Evolutionary conservation across 805 yeast species (phyloP).

Genomic region (Candida chauliodis): DNA sequence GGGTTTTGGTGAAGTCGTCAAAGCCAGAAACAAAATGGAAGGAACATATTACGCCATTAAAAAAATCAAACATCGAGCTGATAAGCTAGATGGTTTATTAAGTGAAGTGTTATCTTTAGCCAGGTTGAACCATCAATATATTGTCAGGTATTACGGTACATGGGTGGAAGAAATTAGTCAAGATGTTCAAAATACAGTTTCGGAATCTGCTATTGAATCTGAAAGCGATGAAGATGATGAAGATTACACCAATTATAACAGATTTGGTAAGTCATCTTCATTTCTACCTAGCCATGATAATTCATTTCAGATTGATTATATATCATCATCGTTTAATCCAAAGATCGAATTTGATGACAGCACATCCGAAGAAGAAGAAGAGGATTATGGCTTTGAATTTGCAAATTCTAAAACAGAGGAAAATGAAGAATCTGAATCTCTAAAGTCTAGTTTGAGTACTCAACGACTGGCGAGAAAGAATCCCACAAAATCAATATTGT

Average conservation of each 20-base stretch:
- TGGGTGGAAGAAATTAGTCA: slow-evolving; percentile 81
- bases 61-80: slow-evolving; percentile 79
- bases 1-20: slow-evolving; percentile 98
- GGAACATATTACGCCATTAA: slow-evolving; percentile 95
- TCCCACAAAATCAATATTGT: slow-evolving; percentile 56
- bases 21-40: slow-evolving; percentile 88
- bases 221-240: slow-evolving; percentile 14
- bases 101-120: slow-evolving; percentile 92
- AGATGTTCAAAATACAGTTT: slow-evolving; percentile 18
- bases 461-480: background rate
- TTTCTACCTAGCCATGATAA: slow-evolving; percentile 18
- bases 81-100: slow-evolving; percentile 73
- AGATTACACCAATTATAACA: slow-evolving; percentile 20
- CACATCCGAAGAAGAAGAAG: slow-evolving; percentile 24
- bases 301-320: slow-evolving; percentile 56
- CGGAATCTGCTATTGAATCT: slow-evolving; percentile 19
- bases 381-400: slow-evolving; percentile 29
- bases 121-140: slow-evolving; percentile 89
- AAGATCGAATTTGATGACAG: slow-evolving; percentile 51
- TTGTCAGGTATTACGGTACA: slow-evolving; percentile 93
- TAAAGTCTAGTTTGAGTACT: background rate
- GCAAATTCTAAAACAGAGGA: slow-evolving; percentile 19
- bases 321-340: slow-evolving; percentile 60
- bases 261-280: slow-evolving; percentile 15
- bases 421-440: background rate